Evolutionary conservation across 2,329 filamentous ascomycete species (phyloP), one percentile per base, ranked within the genome.

Genomic region (Penicillium sclerotiorum): DNA sequence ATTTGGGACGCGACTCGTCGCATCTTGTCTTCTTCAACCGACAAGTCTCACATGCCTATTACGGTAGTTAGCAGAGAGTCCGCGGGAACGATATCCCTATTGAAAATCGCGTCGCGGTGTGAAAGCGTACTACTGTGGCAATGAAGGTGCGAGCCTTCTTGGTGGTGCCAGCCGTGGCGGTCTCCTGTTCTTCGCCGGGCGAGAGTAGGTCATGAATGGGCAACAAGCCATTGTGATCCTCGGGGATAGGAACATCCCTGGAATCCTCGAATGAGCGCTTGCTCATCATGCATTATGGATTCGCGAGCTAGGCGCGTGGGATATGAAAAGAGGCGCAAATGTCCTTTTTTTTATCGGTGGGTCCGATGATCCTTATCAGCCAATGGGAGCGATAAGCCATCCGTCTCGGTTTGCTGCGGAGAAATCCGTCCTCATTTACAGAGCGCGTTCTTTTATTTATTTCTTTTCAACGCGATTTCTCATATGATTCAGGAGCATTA

Each of bases 21-120:
- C 79, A 82, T 66, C 77, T 65, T 15, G 78, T 80, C 65, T 81
- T 81, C 58, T 79, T 78, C 41, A 76, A 65, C 21, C 79, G 71
- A 58, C 79, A 82, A 13, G 72, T 74, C 57, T 82, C 78, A 57
- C 79, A 82, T 2, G 79, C 79, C 77, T 76, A 53, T 53, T 9
- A 20, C 30, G 11, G 15, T 11, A 12, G 28, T 32, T 32, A 32
- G 11, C 11, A 12, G 28, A 12, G 11, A 11, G 15, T 32, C 5
- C 7, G 15, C 3, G 15, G 4, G 6, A n/a, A 9, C 33, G 15
- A 36, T 3, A 18, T 18, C 36, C 11, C 22, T 27, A 18, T 28
- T 36, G 12, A 13, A 27, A 12, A 2, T 15, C 6, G 21, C 12
- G 9, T 32, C 12, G 30, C 20, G 21, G 18, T 15, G 38, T 1